Conservation (phyloP, 495 filamentous ascomycete species). For the Pyrenula massariospora region DNA sequence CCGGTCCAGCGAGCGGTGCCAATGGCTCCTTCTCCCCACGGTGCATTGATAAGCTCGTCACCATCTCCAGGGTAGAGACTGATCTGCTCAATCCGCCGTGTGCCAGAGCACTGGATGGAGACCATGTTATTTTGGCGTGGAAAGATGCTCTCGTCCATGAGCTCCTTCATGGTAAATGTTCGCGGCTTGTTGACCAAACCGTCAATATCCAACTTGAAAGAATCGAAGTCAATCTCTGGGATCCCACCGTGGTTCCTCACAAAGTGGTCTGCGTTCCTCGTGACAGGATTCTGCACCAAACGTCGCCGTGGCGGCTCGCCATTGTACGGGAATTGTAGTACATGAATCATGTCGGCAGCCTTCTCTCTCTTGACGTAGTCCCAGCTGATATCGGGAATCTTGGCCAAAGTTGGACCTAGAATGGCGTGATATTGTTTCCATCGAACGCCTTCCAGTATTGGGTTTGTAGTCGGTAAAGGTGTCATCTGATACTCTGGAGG, state of each 20-base stretch:
- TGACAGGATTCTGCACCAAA: conserved; percentile 30
- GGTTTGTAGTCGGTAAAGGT: conserved; percentile 44
- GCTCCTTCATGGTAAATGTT: conserved; percentile 35
- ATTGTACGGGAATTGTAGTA: conserved; percentile 53
- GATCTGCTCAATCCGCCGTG: conserved; percentile 50
- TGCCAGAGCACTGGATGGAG: conserved; percentile 50
- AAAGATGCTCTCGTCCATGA: conserved; percentile 38
- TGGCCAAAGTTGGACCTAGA: conserved; percentile 27
- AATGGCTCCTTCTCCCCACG: conserved; percentile 50
- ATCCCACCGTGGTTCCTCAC: conserved; percentile 51
- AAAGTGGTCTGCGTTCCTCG: conserved; percentile 39
- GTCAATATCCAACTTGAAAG: conserved; percentile 34
- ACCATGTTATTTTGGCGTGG: conserved; percentile 36
- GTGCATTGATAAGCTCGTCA: conserved; percentile 51
- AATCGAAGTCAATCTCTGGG: conserved; percentile 36
- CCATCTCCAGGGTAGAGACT: conserved; percentile 45
- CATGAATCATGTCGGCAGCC: conserved; percentile 43
- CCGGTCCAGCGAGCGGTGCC: conserved; percentile 47
- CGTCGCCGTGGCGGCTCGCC: conserved; percentile 39
- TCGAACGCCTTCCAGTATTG: conserved; percentile 40
- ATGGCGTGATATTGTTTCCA: conserved; percentile 51
- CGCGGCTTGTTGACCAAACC: conserved; percentile 41
- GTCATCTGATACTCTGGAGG: conserved; percentile 45
- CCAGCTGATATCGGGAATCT: conserved; percentile 39
- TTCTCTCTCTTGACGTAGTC: conserved; percentile 42